A percentile compares a stretch with the other conserved stretches of the same genome.
phyloP scores from a whole-genome alignment of 805 yeast genomes.

The Kodamaea hsintzibuensis region DNA sequence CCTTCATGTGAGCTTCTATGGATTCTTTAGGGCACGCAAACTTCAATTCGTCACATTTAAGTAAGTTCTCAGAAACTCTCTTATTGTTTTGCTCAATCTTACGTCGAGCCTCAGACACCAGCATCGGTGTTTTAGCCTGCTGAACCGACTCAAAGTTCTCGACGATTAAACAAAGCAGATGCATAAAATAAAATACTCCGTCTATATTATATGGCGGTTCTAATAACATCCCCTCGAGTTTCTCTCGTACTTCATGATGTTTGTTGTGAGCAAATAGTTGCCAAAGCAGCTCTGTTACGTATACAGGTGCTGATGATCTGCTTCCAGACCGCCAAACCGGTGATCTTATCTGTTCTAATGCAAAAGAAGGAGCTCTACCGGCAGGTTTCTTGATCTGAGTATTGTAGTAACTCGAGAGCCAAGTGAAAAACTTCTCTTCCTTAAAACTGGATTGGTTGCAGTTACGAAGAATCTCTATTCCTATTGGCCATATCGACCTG shows the following conservation, averaged over 20 bases:
- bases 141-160: conserved; percentile 4
- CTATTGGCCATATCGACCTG: conserved; percentile 63
- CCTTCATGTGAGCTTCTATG: conserved; percentile 12
- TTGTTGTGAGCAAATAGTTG: conserved; percentile 36
- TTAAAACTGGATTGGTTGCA: neutral
- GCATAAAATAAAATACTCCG: conserved; percentile 40
- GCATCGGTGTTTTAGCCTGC: conserved; percentile 4
- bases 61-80: neutral
- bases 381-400: conserved; percentile 11
- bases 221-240: conserved; percentile 37
- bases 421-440: conserved; percentile 37
- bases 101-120: conserved; percentile 9
- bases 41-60: conserved; percentile 22
- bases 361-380: neutral
- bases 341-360: conserved; percentile 16
- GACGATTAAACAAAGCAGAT: conserved; percentile 26
- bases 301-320: conserved; percentile 41
- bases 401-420: conserved; percentile 34
- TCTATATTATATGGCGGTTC: conserved; percentile 45
- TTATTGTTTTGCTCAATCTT: conserved; percentile 7
- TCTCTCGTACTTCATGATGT: conserved; percentile 32
- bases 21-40: conserved; percentile 28
- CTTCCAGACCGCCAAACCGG: conserved; percentile 45
- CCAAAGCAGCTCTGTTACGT: conserved; percentile 45
- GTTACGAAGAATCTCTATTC: conserved; percentile 51